Base-by-base conservation (phyloP, 2,329 filamentous ascomycete genomes). In the Arachnopeziza araneosa region DNA sequence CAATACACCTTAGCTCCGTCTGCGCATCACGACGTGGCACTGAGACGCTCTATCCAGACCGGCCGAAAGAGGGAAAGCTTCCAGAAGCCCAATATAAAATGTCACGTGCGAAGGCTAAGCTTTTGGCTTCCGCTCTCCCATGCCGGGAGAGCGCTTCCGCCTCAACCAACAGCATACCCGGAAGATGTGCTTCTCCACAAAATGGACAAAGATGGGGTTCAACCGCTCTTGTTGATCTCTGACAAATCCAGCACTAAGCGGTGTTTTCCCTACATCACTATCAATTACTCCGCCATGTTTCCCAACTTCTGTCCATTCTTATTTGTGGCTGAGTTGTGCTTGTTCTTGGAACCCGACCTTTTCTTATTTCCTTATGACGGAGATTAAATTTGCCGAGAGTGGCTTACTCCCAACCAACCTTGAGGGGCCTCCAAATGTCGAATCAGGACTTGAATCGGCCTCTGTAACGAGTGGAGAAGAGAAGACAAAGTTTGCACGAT, bases 391-490 rank as follows among this genome's bases (percentile, higher is more conserved):
- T 48, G 54, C 50, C 56, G 26, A 54, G 9, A 44, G 5, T 22
- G n/a, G 22, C 23, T 53, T 6, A 48, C 17, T 36, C n/a, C n/a
- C 24, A 10, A 8, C n/a, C 17, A 22, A 12, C 24, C 52, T 8
- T 12, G 56, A 50, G 50, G 51, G 57, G 17, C 14, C 36, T 22
- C 30, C 54, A 24, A 23, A 19, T n/a, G 56, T 52, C 17, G 50
- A 55, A 56, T 22, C 50, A 32, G 57, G 60, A 36, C 36, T 19
- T 44, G 63, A 55, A 19, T 66, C 64, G 9, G 50, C 55, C 22
- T 64, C 58, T 19, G 53, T 51, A 1, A 57, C 51, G 4, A 63
- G 58, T 60, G 52, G 54, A 49, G 58, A 59, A 12, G 61, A 63
- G 26, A 60, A 63, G 24, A 50, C 23, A n/a, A 58, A 49, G n/a